A percentile compares a stretch with the other conserved stretches of the same genome.
phyloP scores from a whole-genome alignment of 768 basidiomycete genomes.

The Tulasnella sp. region DNA sequence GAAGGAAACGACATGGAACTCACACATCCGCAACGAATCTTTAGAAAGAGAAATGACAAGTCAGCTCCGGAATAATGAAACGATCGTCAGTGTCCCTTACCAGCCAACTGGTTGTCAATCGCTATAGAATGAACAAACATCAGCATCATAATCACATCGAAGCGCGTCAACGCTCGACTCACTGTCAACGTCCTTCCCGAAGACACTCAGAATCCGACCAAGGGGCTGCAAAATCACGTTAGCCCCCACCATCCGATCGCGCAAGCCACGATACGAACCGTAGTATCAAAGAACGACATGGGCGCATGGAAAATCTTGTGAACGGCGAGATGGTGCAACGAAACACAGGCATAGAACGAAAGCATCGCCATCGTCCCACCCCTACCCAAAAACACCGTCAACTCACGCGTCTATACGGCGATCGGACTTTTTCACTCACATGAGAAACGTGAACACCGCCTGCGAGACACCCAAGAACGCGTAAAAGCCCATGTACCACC shows the following conservation, averaged over 20 bases:
- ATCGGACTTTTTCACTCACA: constrained; percentile 36
- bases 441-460: constrained; percentile 42
- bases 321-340: constrained; percentile 46
- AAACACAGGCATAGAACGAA: constrained; percentile 43
- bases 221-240: not conserved
- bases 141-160: not conserved
- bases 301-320: constrained; percentile 53
- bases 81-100: not conserved
- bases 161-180: not conserved
- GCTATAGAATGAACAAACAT: not conserved
- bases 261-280: not conserved
- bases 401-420: not conserved
- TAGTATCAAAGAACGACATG: constrained; percentile 8
- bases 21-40: constrained; percentile 3
- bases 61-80: not conserved
- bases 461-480: constrained; percentile 48
- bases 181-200: constrained; percentile 23
- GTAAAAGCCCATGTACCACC: constrained; percentile 55
- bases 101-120: constrained; percentile 2
- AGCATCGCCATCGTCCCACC: constrained; percentile 23
- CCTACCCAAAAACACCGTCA: not conserved
- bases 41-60: not conserved
- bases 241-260: not conserved
- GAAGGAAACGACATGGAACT: not conserved
- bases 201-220: constrained; percentile 15